These are phyloP conservation scores for Macrotyloma uniflorum DNA, from an alignment of 306 rosid species.

Conservation along the genomic window DNA sequence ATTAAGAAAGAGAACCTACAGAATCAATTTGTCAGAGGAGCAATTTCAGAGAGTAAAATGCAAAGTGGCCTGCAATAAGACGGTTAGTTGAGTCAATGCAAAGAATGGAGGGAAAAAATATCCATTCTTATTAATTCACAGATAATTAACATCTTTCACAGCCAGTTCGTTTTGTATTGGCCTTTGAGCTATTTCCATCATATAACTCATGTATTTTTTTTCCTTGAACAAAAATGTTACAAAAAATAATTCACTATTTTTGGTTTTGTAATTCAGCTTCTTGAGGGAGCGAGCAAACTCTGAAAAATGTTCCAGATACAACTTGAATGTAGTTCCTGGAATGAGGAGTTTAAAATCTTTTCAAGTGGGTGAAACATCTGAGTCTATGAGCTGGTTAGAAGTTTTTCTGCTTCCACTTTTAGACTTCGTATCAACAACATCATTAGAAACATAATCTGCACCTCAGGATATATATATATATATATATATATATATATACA, in stretches of 20 bases:
- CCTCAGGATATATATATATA: slow-evolving; percentile 5
- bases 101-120: not conserved
- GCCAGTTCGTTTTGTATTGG: not conserved
- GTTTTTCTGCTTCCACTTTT: slow-evolving; percentile 48
- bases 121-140: not conserved
- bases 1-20: slow-evolving; percentile 27
- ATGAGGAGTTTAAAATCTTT: slow-evolving; percentile 41
- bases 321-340: slow-evolving; percentile 64
- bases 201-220: not conserved
- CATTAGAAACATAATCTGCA: slow-evolving; percentile 36
- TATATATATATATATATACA: not conserved
- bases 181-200: slow-evolving; percentile 8
- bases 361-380: slow-evolving; percentile 37
- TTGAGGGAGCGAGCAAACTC: slow-evolving; percentile 68
- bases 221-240: not conserved
- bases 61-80: slow-evolving; percentile 78
- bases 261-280: slow-evolving; percentile 71
- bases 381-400: slow-evolving; percentile 35
- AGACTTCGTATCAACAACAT: slow-evolving; percentile 51
- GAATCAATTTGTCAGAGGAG: slow-evolving; percentile 41
- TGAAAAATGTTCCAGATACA: slow-evolving; percentile 66
- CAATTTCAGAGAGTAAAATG: slow-evolving; percentile 63
- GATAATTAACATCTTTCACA: slow-evolving; percentile 10
- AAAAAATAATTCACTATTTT: slow-evolving; percentile 54
- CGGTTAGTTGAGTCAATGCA: slow-evolving; percentile 5